Base-by-base conservation (phyloP, 345 rosid species). In the Kernera saxatilis region DNA sequence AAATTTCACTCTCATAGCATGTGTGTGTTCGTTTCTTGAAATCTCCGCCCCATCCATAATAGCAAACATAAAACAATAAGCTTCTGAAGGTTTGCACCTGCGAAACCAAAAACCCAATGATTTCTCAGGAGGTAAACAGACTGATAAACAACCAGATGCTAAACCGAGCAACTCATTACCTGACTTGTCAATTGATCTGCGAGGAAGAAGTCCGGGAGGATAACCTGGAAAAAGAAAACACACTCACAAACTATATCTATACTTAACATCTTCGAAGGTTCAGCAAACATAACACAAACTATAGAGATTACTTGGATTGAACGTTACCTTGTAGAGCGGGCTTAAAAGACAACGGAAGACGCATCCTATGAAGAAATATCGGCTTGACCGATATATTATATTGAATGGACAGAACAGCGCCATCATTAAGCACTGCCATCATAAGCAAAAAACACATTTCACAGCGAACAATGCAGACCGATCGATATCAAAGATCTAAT, bases 101-200 rank as follows among this genome's bases (percentile, higher is more conserved):
- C 26, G 6, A 54, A 55, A 67, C 41, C 56, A 39, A 63, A 18
- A 54, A 32, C 19, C 3, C 44, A 26, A 45, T 19, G 19, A 19
- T 52, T 18, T 54, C 3, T n/a, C 2, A 4, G 4, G n/a, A 11
- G 22, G 43, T 2, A 53, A 33, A 57, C 26, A 54, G 2, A 55
- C 27, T 5, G 10, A 21, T n/a, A 19, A 37, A 53, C 53, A 44
- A 33, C 39, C n/a, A 1, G 64, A 53, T 51, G 30, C 12, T 27
- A 55, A 44, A 55, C 59, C 22, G 11, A 17, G 3, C 6, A 61
- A 29, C 14, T 51, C 6, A 1, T 67, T 78, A 87, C 96, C 87
- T 91, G 97, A 81, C 88, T 86, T 6, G 97, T 92, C 17, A 92
- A 72, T 32, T 92, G 97, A 78, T 92, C 93, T n/a, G 88, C 93